Percentiles rank a stretch among this genome's conserved stretches.
Evolutionary conservation across 306 rosid species (phyloP).

Genomic region (Vigna radiata): DNA sequence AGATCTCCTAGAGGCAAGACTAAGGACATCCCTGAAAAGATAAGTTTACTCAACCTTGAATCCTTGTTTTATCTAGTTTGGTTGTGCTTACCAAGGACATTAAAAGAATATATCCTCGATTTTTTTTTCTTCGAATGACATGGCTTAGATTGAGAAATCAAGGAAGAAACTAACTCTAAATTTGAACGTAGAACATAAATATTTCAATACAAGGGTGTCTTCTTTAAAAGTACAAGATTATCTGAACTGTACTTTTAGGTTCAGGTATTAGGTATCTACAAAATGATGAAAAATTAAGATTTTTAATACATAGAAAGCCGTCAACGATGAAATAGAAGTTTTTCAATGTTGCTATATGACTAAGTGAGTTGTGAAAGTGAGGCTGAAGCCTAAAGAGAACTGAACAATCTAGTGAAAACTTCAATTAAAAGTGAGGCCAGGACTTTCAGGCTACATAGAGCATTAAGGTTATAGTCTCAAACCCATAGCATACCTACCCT

Average conservation of each 20-base stretch:
- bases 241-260: neutral
- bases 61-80: neutral
- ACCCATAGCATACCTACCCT: slow-evolving; percentile 7
- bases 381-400: neutral
- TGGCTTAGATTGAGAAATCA: neutral
- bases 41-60: neutral
- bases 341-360: neutral
- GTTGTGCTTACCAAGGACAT: neutral
- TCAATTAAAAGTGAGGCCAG: neutral
- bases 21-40: neutral
- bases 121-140: neutral
- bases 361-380: neutral
- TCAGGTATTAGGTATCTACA: neutral
- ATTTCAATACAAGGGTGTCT: neutral
- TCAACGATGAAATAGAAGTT: neutral
- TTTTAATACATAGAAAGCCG: neutral
- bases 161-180: neutral
- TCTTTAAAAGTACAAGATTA: neutral
- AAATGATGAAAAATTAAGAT: neutral
- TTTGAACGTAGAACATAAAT: neutral
- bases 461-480: slow-evolving; percentile 18
- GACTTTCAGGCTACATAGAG: slow-evolving; percentile 1
- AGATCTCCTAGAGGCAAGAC: neutral
- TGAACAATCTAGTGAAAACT: neutral
- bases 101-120: neutral